A percentile compares a stretch with the other conserved stretches of the same genome.
Conservation (phyloP, 2,329 filamentous ascomycete species). For the Colletotrichum sp. region DNA sequence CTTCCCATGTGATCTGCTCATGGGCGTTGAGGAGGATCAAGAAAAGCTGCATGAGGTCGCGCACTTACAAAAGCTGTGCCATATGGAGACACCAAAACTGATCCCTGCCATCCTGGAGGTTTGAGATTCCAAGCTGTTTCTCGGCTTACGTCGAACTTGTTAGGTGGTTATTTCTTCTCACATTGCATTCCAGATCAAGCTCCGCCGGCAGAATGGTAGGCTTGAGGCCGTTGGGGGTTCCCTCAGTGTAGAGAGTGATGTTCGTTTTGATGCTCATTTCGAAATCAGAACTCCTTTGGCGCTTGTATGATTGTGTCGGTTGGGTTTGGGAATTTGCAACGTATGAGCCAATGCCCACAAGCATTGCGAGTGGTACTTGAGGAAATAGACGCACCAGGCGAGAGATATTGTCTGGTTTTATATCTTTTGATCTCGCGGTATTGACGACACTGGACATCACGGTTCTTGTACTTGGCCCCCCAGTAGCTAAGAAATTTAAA, state of each 20-base stretch:
- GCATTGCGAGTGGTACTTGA: neutral
- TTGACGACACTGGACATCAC: fast-evolving
- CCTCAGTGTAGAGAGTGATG: neutral
- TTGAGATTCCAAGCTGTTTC: neutral
- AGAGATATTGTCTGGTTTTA: neutral
- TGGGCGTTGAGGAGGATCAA: too few species aligned
- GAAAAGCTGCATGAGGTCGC: too few species aligned
- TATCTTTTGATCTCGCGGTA: neutral
- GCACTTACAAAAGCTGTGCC: too few species aligned
- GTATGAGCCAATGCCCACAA: fast-evolving
- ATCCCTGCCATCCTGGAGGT: too few species aligned
- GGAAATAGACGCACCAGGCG: neutral
- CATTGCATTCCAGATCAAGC: neutral
- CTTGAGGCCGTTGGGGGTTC: neutral
- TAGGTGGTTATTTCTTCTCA: neutral
- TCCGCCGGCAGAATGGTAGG: neutral
- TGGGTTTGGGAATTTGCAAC: neutral
- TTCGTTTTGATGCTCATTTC: neutral
- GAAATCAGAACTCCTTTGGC: neutral
- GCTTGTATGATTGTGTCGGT: neutral
- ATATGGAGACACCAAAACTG: too few species aligned
- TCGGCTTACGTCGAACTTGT: fast-evolving
- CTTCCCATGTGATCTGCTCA: too few species aligned
- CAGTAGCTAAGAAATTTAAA: too few species aligned
- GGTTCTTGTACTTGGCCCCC: neutral